A percentile compares a stretch with the other conserved stretches of the same genome.
Evolutionary conservation across 1,284 basidiomycete genomes (phyloP).

Genomic region (Taiwanofungus camphoratus): DNA sequence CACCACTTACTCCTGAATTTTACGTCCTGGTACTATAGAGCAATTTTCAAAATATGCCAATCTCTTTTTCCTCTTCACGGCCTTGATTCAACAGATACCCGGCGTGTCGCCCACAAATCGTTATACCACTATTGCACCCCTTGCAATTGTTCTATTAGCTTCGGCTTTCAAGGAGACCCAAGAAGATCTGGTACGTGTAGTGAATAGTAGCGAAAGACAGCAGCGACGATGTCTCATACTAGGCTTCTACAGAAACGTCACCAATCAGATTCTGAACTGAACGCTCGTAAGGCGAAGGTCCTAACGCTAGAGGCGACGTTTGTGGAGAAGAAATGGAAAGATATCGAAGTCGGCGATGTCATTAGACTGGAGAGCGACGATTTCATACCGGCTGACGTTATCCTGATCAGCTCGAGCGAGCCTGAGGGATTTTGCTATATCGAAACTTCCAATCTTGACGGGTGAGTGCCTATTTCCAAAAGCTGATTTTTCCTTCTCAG

Average conservation of each 20-base stretch:
- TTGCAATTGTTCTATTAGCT: constrained; percentile 85
- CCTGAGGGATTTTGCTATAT: constrained; percentile 97
- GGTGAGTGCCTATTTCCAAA: constrained; percentile 45
- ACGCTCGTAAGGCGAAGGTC: constrained; percentile 78
- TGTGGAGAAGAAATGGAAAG: constrained; percentile 78
- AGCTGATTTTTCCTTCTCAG: not conserved
- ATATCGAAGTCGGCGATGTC: constrained; percentile 89
- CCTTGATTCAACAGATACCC: constrained; percentile 97
- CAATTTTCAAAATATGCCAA: constrained; percentile 99
- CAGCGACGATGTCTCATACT: too few species aligned
- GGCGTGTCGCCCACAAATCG: constrained; percentile 94
- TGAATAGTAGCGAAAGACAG: too few species aligned
- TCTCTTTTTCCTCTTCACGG: constrained; percentile 98
- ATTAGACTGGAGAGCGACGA: constrained; percentile 88
- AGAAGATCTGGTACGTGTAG: constrained; percentile 77
- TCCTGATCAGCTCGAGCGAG: constrained; percentile 87
- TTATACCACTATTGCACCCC: constrained; percentile 94
- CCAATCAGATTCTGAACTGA: constrained; percentile 90
- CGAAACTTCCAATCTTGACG: constrained; percentile 96
- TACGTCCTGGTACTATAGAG: constrained; percentile 41
- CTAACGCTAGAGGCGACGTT: constrained; percentile 68
- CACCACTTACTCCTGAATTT: not conserved
- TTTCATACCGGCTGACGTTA: constrained; percentile 94
- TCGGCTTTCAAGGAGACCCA: constrained; percentile 97
- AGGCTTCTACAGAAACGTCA: constrained; percentile 77